A percentile compares a stretch with the other conserved stretches of the same genome.
Evolutionary conservation across 202 grass and related monocot genomes (phyloP).

Genomic region (Zizania palustris): DNA sequence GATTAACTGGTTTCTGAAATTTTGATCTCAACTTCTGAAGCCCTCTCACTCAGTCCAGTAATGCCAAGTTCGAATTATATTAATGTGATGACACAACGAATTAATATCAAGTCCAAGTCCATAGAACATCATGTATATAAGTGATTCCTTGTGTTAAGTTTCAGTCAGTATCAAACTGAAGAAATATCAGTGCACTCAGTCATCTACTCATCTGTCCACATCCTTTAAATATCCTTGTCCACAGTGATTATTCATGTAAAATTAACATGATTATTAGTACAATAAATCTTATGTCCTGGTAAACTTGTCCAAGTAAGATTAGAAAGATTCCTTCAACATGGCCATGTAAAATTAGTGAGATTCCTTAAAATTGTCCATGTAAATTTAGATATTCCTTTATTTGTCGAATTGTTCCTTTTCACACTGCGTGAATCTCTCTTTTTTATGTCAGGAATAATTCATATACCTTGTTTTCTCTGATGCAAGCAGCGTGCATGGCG

Average conservation of each 20-base stretch:
- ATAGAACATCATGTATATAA: conserved; percentile 24
- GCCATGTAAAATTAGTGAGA: conserved; percentile 38
- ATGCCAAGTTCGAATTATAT: conserved; percentile 28
- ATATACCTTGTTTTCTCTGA: conserved; percentile 98
- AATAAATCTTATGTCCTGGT: background rate
- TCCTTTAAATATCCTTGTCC: conserved; percentile 42
- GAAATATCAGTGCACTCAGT: conserved; percentile 38
- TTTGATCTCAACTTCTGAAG: conserved; percentile 12
- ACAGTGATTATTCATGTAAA: conserved; percentile 45
- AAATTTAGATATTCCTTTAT: conserved; percentile 45
- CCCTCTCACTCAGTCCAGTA: conserved; percentile 1
- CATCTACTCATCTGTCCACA: conserved; percentile 42
- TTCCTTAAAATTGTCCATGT: conserved; percentile 42
- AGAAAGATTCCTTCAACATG: conserved; percentile 36
- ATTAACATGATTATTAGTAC: conserved; percentile 22
- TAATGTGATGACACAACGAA: conserved; percentile 15
- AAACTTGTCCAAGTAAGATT: conserved; percentile 36
- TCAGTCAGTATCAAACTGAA: conserved; percentile 37
- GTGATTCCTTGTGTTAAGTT: conserved; percentile 30
- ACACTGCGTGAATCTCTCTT: conserved; percentile 23
- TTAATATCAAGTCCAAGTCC: conserved; percentile 48
- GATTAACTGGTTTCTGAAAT: background rate
- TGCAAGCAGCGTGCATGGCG: conserved; percentile 82
- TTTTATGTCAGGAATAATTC: conserved; percentile 56
- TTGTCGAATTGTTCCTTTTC: conserved; percentile 21